A percentile compares a stretch with the other conserved stretches of the same genome.
phyloP scores from a whole-genome alignment of 495 filamentous ascomycete genomes.

The Talaromyces trachyspermus region DNA sequence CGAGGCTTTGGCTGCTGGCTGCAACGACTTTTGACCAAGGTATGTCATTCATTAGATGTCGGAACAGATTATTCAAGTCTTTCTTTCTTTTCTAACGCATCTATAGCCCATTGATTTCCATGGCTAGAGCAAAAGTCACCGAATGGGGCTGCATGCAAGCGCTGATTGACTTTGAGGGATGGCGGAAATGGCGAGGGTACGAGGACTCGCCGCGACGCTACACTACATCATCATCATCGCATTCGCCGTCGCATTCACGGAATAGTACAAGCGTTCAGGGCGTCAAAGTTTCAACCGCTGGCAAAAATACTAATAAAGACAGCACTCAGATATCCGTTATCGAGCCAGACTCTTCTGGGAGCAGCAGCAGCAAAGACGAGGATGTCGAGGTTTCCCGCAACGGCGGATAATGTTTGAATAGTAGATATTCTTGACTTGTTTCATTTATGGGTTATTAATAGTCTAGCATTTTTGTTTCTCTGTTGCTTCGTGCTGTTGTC shows the following conservation, averaged over 20 bases:
- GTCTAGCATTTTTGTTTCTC: neutral
- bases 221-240: neutral
- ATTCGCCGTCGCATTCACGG: neutral
- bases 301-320: neutral
- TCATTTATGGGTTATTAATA: too few species aligned
- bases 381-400: neutral
- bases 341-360: constrained; percentile 2
- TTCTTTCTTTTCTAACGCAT: constrained; percentile 6
- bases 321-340: constrained; percentile 3
- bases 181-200: constrained; percentile 93
- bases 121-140: constrained; percentile 94
- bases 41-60: constrained; percentile 29
- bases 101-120: constrained; percentile 84
- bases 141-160: constrained; percentile 99
- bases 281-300: neutral
- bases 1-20: constrained; percentile 89
- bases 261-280: neutral
- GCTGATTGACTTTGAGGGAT: constrained; percentile 95
- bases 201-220: constrained; percentile 27
- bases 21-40: constrained; percentile 99
- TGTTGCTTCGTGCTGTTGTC: constrained; percentile 4
- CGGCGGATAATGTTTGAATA: constrained; percentile 1
- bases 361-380: constrained; percentile 9
- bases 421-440: neutral
- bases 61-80: constrained; percentile 9